A percentile compares a stretch with the other conserved stretches of the same genome.
phyloP scores from a whole-genome alignment of 78 protist genomes.

The Chrysochromulina tobinii region DNA sequence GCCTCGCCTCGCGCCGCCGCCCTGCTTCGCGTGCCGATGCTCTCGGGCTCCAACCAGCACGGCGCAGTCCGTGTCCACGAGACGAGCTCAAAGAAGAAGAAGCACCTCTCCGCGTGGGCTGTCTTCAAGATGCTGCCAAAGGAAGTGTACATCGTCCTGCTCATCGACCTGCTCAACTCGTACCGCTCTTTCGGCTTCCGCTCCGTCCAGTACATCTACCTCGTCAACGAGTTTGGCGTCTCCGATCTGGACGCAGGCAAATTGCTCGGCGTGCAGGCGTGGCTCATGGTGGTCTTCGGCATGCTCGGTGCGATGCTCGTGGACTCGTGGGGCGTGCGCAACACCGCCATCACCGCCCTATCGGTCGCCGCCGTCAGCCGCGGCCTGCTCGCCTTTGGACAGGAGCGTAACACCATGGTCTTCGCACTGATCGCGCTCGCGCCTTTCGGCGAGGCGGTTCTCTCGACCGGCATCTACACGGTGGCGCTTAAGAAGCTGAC shows the following conservation, averaged over 20 bases:
- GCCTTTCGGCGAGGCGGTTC: conserved; percentile 27
- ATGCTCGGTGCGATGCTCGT: background rate
- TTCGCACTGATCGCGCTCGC: background rate
- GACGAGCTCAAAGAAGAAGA: too few species aligned
- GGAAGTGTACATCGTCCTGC: background rate
- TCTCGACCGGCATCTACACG: background rate
- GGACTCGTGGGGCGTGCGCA: conserved; percentile 19
- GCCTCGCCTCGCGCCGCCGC: too few species aligned
- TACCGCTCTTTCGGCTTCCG: conserved; percentile 1
- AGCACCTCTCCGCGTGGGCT: too few species aligned
- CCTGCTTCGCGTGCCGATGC: too few species aligned
- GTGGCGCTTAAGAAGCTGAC: conserved; percentile 31
- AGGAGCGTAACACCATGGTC: background rate
- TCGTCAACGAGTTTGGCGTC: background rate
- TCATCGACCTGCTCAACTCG: background rate
- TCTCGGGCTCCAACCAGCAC: too few species aligned
- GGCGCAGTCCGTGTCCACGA: too few species aligned
- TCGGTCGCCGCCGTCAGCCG: background rate
- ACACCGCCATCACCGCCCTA: background rate
- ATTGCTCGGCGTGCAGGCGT: background rate
- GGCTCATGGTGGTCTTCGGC: background rate
- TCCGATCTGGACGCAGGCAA: background rate
- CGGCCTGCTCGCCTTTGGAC: background rate
- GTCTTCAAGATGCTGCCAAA: background rate
- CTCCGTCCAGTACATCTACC: conserved; percentile 5